Conservation (phyloP, 2,329 filamentous ascomycete genomes). For the Xylaria sp. region DNA sequence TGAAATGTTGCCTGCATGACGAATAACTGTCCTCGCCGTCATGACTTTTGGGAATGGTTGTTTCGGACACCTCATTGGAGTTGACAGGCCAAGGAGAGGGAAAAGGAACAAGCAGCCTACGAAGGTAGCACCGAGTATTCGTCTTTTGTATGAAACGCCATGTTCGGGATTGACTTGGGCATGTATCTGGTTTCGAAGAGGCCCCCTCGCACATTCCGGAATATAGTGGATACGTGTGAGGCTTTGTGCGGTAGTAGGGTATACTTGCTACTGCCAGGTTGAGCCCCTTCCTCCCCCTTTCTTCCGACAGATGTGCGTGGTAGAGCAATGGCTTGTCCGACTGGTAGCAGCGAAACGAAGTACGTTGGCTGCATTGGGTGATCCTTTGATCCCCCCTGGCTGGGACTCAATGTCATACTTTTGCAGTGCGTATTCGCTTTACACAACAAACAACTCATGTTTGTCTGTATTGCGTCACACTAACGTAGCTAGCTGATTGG, state of each 20-base stretch:
- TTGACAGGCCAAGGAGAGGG: slow-evolving; percentile 15
- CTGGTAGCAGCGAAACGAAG: slow-evolving; percentile 10
- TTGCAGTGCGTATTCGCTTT: slow-evolving; percentile 21
- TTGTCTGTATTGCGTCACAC: slow-evolving; percentile 5
- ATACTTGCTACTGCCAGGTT: not conserved
- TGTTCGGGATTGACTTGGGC: slow-evolving; percentile 12
- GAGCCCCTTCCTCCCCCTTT: not conserved
- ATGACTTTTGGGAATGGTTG: slow-evolving; percentile 11
- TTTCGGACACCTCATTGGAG: slow-evolving; percentile 17
- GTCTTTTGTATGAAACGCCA: slow-evolving; percentile 15
- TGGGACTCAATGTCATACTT: not conserved
- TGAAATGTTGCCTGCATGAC: slow-evolving; percentile 13
- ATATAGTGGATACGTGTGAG: not conserved
- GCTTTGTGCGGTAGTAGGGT: not conserved
- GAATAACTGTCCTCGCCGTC: slow-evolving; percentile 13
- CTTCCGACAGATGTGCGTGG: slow-evolving; percentile 4
- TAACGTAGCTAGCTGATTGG: not conserved
- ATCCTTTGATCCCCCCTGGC: not conserved
- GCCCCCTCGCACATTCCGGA: not conserved
- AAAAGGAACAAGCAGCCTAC: slow-evolving; percentile 12
- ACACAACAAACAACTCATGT: not conserved
- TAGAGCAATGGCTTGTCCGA: slow-evolving; percentile 1
- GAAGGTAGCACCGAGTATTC: slow-evolving; percentile 1
- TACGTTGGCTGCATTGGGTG: not conserved
- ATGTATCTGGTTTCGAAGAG: slow-evolving; percentile 8